Base-by-base conservation (phyloP, 768 basidiomycete genomes). In the Kwoniella sp. region DNA sequence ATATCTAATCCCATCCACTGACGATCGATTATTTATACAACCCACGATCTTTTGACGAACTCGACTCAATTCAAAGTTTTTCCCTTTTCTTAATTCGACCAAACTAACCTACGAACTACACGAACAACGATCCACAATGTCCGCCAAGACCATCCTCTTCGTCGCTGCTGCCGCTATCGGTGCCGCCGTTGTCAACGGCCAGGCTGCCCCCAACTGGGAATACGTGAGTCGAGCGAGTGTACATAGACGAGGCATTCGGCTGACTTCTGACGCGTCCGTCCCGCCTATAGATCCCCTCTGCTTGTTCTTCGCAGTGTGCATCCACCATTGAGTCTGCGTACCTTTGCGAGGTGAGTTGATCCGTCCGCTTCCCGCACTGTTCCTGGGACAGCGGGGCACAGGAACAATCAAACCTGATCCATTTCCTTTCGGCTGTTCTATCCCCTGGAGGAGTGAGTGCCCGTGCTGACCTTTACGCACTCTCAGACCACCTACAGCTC, bases 311-410 rank as follows among this genome's bases (percentile, higher is more conserved):
- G 15, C 57, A 71, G 17, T 80, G 79, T 68, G 61, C 73, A 13
- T 45, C 63, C 26, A 73, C 71, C 34, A 63, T 78, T 63, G 57
- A 78, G 67, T 54, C 69, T n/a, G 66, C 72, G 20, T 69, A 69
- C 65, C 67, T 74, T 26, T 81, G 79, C 59, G 55, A 64, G 25
- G 79, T 78, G 67, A 70, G 70, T 69, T 29, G 34, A 26, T n/a
- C 9, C 25, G 23, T 30, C 12, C 30, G 34, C 54, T n/a, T 37
- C 29, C 9, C 54, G 28, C 8, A 7, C 28, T 22, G 8, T 2
- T 31, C n/a, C 29, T n/a, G n/a, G n/a, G n/a, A n/a, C 5, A 9
- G 41, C 41, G 29, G 7, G 54, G 4, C 15, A 22, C 30, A 34
- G 7, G 17, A 23, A 13, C 34, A 26, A 31, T 29, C 53, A 20